Percentiles rank a stretch among this genome's conserved stretches.
These are phyloP conservation scores for Aspergillus fumigatus DNA, from an alignment of 2,329 filamentous ascomycete genomes.

Conservation along the genomic window DNA sequence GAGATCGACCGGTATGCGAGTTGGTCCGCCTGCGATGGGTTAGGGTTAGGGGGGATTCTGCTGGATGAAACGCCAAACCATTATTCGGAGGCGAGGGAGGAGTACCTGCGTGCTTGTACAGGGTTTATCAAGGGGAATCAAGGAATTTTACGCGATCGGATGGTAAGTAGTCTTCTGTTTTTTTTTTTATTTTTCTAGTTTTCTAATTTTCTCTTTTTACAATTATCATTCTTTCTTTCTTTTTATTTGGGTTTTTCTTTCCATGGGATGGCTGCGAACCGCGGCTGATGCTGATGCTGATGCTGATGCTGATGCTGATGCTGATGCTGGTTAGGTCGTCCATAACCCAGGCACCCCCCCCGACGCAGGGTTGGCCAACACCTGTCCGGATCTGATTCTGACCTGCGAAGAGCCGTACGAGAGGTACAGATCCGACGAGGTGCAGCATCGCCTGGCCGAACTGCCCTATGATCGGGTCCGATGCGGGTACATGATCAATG, in stretches of 20 bases:
- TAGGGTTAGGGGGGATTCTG: slow-evolving; percentile 13
- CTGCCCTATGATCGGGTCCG: slow-evolving; percentile 6
- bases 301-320: no score
- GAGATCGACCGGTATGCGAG: slow-evolving; percentile 16
- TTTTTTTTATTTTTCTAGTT: no score
- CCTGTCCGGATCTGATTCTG: slow-evolving; percentile 10
- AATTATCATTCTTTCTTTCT: no score
- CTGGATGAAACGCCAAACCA: slow-evolving; percentile 17
- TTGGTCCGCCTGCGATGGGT: slow-evolving; percentile 6
- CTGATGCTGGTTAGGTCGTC: neutral
- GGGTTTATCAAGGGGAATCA: slow-evolving; percentile 2
- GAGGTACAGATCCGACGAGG: slow-evolving; percentile 9
- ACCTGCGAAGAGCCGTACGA: slow-evolving; percentile 13
- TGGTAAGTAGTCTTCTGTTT: neutral
- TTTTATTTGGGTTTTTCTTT: no score
- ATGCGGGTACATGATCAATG: slow-evolving; percentile 13
- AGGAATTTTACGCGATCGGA: slow-evolving; percentile 6
- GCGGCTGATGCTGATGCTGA: no score
- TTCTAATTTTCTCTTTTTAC: no score
- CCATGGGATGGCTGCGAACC: no score
- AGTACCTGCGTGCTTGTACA: slow-evolving; percentile 5
- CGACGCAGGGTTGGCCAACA: slow-evolving; percentile 2
- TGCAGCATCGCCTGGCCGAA: slow-evolving; percentile 7
- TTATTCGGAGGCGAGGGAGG: neutral
- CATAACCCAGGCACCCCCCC: slow-evolving; percentile 17